Conservation (phyloP, 208 protist species). For the Leishmania guyanensis region DNA sequence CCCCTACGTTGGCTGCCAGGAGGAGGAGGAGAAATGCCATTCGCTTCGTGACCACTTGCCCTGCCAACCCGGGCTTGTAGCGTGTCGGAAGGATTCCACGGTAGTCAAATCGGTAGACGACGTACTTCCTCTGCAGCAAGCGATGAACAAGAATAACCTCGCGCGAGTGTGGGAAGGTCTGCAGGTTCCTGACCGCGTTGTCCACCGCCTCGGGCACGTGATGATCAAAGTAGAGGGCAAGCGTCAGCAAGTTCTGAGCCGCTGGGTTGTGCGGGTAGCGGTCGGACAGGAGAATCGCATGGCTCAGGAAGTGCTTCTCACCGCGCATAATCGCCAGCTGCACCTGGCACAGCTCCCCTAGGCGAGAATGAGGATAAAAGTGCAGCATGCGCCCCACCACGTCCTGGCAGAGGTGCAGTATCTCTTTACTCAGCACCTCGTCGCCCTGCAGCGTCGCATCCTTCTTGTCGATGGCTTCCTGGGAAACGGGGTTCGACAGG, state of each 20-base stretch:
- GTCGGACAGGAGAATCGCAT: constrained; percentile 54
- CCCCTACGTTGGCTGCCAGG: constrained; percentile 42
- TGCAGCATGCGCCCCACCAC: constrained; percentile 51
- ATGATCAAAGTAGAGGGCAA: constrained; percentile 67
- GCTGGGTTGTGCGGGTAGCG: constrained; percentile 63
- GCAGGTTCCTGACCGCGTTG: constrained; percentile 56
- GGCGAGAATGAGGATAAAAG: constrained; percentile 61
- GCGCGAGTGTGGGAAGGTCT: constrained; percentile 70
- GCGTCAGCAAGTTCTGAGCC: constrained; percentile 70
- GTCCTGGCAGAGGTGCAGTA: constrained; percentile 46
- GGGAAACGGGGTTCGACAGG: constrained; percentile 17
- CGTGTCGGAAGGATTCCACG: constrained; percentile 54
- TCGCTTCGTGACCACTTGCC: constrained; percentile 54
- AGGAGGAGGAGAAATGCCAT: constrained; percentile 52
- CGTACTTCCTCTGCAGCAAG: constrained; percentile 43
- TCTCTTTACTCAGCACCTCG: constrained; percentile 41
- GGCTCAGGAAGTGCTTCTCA: constrained; percentile 46
- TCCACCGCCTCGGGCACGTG: constrained; percentile 76
- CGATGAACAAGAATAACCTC: constrained; percentile 49
- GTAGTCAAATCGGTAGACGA: constrained; percentile 74
- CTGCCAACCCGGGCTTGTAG: constrained; percentile 46
- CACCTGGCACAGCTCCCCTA: constrained; percentile 44
- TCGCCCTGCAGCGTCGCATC: constrained; percentile 33
- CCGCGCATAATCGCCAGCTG: constrained; percentile 35
- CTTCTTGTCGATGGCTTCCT: constrained; percentile 19